phyloP scores from a whole-genome alignment of 2,329 filamentous ascomycete species.

The Diaporthe helianthi region DNA sequence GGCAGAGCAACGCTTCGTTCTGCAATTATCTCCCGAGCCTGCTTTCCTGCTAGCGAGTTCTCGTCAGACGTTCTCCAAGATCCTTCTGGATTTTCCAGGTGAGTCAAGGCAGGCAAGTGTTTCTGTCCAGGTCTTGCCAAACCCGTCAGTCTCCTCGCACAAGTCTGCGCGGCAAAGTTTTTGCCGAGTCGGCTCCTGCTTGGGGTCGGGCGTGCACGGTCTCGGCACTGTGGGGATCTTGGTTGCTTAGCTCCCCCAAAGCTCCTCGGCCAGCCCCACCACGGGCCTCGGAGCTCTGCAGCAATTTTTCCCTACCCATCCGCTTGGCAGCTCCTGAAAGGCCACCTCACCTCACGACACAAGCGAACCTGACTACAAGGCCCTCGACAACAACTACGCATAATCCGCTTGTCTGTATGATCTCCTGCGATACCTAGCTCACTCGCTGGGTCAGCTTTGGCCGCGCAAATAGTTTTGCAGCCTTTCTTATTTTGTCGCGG shows the following conservation, averaged over 20 bases:
- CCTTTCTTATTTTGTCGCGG: neutral
- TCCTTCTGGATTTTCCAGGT: neutral
- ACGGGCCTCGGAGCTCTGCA: conserved; percentile 20
- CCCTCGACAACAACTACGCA: neutral
- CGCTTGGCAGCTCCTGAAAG: conserved; percentile 20
- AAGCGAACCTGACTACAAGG: neutral
- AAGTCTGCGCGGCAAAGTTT: neutral
- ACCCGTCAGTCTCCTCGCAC: neutral
- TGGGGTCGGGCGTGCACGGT: neutral
- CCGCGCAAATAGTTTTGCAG: conserved; percentile 32
- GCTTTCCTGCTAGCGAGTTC: neutral
- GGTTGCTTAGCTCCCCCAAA: conserved; percentile 1
- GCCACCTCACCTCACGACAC: conserved; percentile 32
- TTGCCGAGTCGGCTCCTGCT: neutral
- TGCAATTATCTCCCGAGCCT: neutral
- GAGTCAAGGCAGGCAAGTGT: conserved; percentile 8
- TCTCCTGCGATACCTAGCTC: neutral
- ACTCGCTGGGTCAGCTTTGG: neutral
- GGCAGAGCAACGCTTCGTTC: neutral
- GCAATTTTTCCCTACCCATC: conserved; percentile 33
- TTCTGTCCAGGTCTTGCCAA: neutral
- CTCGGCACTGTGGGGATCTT: neutral
- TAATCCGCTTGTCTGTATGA: neutral
- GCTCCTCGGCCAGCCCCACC: conserved; percentile 11
- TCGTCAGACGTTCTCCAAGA: neutral